Evolutionary conservation across 805 yeast species (phyloP), one percentile per base, ranked within the genome.

Genomic region (Limtongozyma cylindracea): DNA sequence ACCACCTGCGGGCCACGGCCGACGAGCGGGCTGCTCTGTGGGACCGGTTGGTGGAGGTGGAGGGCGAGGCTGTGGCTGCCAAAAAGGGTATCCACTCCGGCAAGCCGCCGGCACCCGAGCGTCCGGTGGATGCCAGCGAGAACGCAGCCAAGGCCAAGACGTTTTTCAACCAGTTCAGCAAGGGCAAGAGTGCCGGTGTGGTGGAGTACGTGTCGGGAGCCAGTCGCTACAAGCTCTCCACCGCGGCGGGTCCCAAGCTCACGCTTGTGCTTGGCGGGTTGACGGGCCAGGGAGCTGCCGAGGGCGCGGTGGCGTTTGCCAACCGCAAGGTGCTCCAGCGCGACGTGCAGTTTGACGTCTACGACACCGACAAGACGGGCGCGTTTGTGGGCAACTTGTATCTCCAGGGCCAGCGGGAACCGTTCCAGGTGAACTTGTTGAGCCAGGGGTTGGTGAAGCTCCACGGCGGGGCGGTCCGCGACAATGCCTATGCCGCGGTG

Each of bases 81-180:
- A 61, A 67, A 31, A 49, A 49, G 20, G 92, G 92, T 11, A 49
- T 78, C 19, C 65, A 57, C 37, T 65, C 64, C 18, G n/a, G n/a
- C n/a, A n/a, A n/a, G n/a, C n/a, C n/a, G n/a, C n/a, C n/a, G n/a
- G n/a, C n/a, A n/a, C n/a, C n/a, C n/a, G n/a, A n/a, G n/a, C 56
- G 77, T 31, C 43, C 64, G 16, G 72, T 73, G 16, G 84, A 78
- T 39, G 91, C 91, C 4, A 69, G 84, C 11, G 91, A 74, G 38
- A 61, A 58, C 31, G 52, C 57, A 5, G 48, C 67, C 19, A 63
- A 76, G 34, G 78, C 93, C 17, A 66, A 66, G 29, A 65, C 82
- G 5, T 74, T 67, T 35, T 51, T 73, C 34, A 58, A 71, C 27
- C 63, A 77, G 3, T 60, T 77, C 31, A 62, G 69, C 31, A 68